These are phyloP conservation scores for Priceomyces haplophilus DNA, from an alignment of 805 yeast genomes.

Conservation along the genomic window DNA sequence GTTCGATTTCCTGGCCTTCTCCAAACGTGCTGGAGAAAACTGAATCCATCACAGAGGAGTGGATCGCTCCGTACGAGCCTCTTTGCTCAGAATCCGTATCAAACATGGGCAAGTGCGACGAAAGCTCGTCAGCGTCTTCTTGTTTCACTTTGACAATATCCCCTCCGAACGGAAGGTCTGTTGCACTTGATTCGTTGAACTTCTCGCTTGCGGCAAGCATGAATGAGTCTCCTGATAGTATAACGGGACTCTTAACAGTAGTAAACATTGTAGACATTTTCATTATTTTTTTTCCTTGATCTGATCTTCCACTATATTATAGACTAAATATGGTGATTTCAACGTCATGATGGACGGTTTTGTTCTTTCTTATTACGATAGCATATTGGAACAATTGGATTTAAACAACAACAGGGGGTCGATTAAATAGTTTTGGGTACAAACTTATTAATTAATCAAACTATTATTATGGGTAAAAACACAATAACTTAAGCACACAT, in stretches of 20 bases:
- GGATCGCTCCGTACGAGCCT: conserved; percentile 33
- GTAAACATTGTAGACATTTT: conserved; percentile 19
- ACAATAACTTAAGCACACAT: conserved; percentile 37
- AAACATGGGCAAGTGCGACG: conserved; percentile 24
- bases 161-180: conserved; percentile 4
- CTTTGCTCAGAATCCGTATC: conserved; percentile 1
- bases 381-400: conserved; percentile 25
- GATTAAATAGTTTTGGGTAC: conserved; percentile 14
- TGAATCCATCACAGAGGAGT: conserved; percentile 50
- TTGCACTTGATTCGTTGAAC: conserved; percentile 12
- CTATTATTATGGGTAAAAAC: conserved; percentile 9
- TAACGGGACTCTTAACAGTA: conserved; percentile 20
- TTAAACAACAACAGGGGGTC: conserved; percentile 23
- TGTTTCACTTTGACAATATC: conserved; percentile 12
- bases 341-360: conserved; percentile 34
- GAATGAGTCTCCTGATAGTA: conserved; percentile 21
- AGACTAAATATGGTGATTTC: not conserved
- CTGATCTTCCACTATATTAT: conserved; percentile 7
- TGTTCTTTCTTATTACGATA: conserved; percentile 21
- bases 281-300: conserved; percentile 12
- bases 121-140: conserved; percentile 22
- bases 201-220: conserved; percentile 23
- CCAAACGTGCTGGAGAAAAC: conserved; percentile 43
- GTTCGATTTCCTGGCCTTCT: conserved; percentile 33
- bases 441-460: conserved; percentile 9